Conservation (phyloP, 2,329 filamentous ascomycete genomes). For the Neophaeococcomyces aloes region DNA sequence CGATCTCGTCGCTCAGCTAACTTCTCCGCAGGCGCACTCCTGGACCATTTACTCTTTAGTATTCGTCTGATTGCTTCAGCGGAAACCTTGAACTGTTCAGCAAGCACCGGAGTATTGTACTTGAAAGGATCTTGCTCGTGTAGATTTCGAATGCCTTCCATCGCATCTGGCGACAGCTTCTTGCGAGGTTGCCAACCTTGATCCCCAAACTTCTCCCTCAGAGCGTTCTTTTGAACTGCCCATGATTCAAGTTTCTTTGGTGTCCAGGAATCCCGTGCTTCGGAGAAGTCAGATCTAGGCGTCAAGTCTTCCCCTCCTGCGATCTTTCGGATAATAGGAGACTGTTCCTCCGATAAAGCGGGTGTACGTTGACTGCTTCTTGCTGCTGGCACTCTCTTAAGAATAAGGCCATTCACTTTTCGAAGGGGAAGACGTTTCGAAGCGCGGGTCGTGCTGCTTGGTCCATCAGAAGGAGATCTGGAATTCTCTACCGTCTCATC, state of each 20-base stretch:
- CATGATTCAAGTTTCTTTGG: constrained; percentile 42
- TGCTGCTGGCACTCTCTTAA: too few species aligned
- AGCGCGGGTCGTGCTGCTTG: too few species aligned
- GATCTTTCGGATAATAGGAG: too few species aligned
- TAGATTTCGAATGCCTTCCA: constrained; percentile 79
- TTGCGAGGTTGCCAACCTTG: constrained; percentile 69
- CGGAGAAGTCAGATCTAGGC: background rate
- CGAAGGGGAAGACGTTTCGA: too few species aligned
- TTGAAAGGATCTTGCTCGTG: constrained; percentile 64
- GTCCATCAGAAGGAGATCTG: background rate
- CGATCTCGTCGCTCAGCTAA: constrained; percentile 30
- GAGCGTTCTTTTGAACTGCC: constrained; percentile 63
- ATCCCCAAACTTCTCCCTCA: constrained; percentile 67
- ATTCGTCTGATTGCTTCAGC: constrained; percentile 81
- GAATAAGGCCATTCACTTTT: too few species aligned
- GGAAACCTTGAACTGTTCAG: constrained; percentile 73
- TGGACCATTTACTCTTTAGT: constrained; percentile 46
- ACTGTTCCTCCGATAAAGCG: too few species aligned
- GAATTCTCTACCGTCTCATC: background rate
- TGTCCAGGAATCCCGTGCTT: background rate
- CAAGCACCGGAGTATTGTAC: constrained; percentile 64
- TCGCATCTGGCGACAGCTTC: constrained; percentile 78
- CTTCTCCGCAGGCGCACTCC: constrained; percentile 29
- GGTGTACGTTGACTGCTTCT: too few species aligned
- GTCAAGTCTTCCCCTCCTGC: too few species aligned